phyloP scores from a whole-genome alignment of 1,139 yeast species.

The Yarrowia galli region DNA sequence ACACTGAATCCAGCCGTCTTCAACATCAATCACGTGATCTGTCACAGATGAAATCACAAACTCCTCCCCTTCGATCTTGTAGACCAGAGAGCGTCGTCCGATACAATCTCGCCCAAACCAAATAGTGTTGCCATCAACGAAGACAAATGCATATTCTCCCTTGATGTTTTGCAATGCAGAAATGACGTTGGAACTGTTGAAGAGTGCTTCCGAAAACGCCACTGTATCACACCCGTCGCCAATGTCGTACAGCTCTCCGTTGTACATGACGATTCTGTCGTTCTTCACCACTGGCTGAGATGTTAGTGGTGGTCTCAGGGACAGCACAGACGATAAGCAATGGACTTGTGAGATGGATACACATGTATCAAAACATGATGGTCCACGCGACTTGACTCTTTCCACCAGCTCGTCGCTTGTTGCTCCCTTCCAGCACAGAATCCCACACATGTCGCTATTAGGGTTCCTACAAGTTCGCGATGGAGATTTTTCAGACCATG shows the following conservation, averaged over 20 bases:
- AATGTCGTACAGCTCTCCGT: slow-evolving; percentile 82
- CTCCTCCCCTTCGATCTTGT: slow-evolving; percentile 45
- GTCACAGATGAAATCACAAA: slow-evolving; percentile 49
- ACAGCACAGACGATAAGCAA: slow-evolving; percentile 72
- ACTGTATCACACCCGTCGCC: slow-evolving; percentile 60
- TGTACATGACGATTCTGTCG: slow-evolving; percentile 65
- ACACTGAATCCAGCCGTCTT: slow-evolving; percentile 46
- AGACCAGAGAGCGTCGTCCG: slow-evolving; percentile 81
- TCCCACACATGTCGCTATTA: slow-evolving; percentile 24
- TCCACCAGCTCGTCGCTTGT: neutral
- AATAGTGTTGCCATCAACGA: slow-evolving; percentile 52
- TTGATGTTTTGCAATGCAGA: slow-evolving; percentile 54
- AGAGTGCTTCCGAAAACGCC: slow-evolving; percentile 50
- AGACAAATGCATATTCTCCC: slow-evolving; percentile 84
- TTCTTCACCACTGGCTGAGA: slow-evolving; percentile 65
- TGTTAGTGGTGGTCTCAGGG: slow-evolving; percentile 78
- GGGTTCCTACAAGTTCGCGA: neutral
- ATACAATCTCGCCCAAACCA: slow-evolving; percentile 85
- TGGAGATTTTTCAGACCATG: slow-evolving; percentile 10
- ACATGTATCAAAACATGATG: neutral
- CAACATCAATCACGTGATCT: slow-evolving; percentile 39
- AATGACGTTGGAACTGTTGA: slow-evolving; percentile 47
- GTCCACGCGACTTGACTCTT: slow-evolving; percentile 10
- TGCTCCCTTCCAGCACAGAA: slow-evolving; percentile 20
- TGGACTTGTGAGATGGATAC: neutral